phyloP scores from a whole-genome alignment of 345 rosid species.

The Salix caprea region DNA sequence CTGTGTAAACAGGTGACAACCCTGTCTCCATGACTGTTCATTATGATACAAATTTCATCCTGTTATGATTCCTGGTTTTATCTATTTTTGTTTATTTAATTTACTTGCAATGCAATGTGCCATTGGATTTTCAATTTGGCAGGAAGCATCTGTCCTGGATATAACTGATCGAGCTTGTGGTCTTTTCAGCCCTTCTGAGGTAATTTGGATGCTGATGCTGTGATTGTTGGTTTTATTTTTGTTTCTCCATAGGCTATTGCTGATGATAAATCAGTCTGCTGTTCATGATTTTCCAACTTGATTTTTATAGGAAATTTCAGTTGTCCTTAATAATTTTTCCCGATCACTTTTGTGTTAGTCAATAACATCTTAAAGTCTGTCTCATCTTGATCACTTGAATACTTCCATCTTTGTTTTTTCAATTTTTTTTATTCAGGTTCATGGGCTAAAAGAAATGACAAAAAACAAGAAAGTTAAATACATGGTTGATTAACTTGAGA shows the following conservation, averaged over 20 bases:
- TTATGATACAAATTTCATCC: not conserved
- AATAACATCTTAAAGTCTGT: not conserved
- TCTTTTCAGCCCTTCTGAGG: slow-evolving; percentile 79
- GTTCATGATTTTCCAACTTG: not conserved
- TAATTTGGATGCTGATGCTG: slow-evolving; percentile 15
- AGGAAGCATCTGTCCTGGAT: slow-evolving; percentile 92
- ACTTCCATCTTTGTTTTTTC: not conserved
- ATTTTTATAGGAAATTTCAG: not conserved
- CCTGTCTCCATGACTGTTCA: not conserved
- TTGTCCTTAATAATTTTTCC: not conserved
- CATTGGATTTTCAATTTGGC: slow-evolving; percentile 21
- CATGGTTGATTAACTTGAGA: not conserved
- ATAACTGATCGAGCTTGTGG: slow-evolving; percentile 79
- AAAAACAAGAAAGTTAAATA: not conserved
- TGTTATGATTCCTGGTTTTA: not conserved
- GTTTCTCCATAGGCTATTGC: not conserved
- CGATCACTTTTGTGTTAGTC: not conserved
- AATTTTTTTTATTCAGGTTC: not conserved
- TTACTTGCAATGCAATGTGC: not conserved
- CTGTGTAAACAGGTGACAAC: slow-evolving; percentile 75
- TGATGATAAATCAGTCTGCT: not conserved
- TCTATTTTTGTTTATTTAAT: not conserved
- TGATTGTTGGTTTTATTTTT: not conserved
- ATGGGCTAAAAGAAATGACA: not conserved
- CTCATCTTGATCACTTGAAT: not conserved